These are phyloP conservation scores for Plasmodium relictum DNA, from an alignment of 169 alveolate species.

Conservation along the genomic window DNA sequence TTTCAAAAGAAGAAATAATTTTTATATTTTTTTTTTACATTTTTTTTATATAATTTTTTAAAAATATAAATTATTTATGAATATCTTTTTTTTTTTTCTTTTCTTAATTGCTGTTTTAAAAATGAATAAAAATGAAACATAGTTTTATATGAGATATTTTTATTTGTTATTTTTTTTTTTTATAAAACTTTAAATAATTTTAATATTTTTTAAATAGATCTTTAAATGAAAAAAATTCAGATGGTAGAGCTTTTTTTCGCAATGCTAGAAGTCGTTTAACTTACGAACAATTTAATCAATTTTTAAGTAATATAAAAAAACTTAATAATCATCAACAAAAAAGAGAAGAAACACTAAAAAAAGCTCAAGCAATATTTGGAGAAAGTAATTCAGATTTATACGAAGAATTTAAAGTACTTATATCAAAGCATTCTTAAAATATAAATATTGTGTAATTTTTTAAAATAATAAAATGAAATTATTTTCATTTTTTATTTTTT, in stretches of 20 bases:
- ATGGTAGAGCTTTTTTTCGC: conserved; percentile 78
- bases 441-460: conserved; percentile 11
- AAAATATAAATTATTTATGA: neutral
- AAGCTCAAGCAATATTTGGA: conserved; percentile 82
- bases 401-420: conserved; percentile 85
- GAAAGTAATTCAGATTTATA: conserved; percentile 82
- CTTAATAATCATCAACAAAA: conserved; percentile 90
- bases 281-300: conserved; percentile 86
- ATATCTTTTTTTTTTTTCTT: too few species aligned
- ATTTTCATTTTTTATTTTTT: neutral
- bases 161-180: too few species aligned
- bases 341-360: conserved; percentile 85
- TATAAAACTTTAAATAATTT: too few species aligned
- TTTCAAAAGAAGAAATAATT: neutral
- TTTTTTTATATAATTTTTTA: neutral
- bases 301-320: conserved; percentile 88
- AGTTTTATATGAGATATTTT: too few species aligned
- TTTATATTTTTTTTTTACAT: neutral
- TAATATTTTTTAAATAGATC: conserved; percentile 8
- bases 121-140: too few species aligned
- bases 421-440: conserved; percentile 82
- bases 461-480: neutral
- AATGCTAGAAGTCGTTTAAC: conserved; percentile 84
- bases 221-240: conserved; percentile 28
- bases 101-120: too few species aligned